A percentile compares a stretch with the other conserved stretches of the same genome.
These are phyloP conservation scores for Fraxinus angustifolia DNA, from an alignment of 305 asterid genomes.

Conservation along the genomic window DNA sequence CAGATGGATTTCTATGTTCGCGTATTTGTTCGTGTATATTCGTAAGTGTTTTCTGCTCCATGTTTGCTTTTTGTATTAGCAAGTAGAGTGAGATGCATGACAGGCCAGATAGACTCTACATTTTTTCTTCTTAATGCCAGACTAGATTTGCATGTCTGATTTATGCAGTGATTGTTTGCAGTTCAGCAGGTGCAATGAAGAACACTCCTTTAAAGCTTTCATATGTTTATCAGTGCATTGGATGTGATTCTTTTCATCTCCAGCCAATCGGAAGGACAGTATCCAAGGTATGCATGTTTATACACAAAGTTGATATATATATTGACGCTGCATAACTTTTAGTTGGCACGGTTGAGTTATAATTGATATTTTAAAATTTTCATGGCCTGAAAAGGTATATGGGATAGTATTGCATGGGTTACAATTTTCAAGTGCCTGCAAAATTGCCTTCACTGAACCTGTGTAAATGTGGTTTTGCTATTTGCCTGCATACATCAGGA, in stretches of 20 bases:
- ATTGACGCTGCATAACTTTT: background rate
- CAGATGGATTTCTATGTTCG: constrained; percentile 97
- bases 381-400: background rate
- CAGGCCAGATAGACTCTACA: background rate
- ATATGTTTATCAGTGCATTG: constrained; percentile 89
- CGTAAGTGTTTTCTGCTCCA: constrained; percentile 51
- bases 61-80: constrained; percentile 3
- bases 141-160: constrained; percentile 22
- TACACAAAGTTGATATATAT: background rate
- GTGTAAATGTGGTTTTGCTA: background rate
- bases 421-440: background rate
- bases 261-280: constrained; percentile 87
- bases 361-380: background rate
- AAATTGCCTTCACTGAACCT: background rate
- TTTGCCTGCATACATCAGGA: background rate
- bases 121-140: background rate
- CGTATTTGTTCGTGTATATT: constrained; percentile 83
- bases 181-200: constrained; percentile 94
- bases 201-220: constrained; percentile 91
- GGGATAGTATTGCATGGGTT: background rate
- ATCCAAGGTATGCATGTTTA: constrained; percentile 52
- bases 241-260: constrained; percentile 96
- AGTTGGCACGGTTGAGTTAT: background rate
- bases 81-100: background rate
- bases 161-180: constrained; percentile 39